A percentile compares a stretch with the other conserved stretches of the same genome.
Evolutionary conservation across 768 basidiomycete genomes (phyloP).

Genomic region (Lactifluus piperatus): DNA sequence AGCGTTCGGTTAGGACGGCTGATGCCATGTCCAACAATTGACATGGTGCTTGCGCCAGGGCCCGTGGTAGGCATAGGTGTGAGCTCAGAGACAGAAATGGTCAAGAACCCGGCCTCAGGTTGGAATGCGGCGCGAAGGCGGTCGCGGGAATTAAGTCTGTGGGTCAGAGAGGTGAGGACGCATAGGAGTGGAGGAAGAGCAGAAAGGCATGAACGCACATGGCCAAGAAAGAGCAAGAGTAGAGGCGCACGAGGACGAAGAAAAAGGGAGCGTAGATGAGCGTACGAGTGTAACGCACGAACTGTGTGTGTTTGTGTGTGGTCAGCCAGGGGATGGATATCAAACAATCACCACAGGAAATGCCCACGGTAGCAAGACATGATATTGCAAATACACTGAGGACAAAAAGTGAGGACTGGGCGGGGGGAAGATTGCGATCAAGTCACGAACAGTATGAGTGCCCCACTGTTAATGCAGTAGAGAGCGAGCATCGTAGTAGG

Average conservation of each 20-base stretch:
- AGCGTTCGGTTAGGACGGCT: neutral
- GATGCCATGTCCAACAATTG: neutral
- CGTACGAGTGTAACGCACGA: neutral
- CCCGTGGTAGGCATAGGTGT: neutral
- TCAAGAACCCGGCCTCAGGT: neutral
- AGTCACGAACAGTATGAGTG: neutral
- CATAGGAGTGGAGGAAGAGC: neutral
- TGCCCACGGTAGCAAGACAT: neutral
- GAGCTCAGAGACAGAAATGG: neutral
- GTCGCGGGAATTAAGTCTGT: neutral
- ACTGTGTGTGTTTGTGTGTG: neutral
- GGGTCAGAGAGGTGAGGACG: neutral
- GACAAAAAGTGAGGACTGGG: neutral
- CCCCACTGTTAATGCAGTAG: slow-evolving; percentile 1
- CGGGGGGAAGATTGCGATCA: neutral
- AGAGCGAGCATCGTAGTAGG: neutral
- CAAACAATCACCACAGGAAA: neutral
- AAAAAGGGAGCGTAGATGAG: slow-evolving; percentile 3
- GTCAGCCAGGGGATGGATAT: neutral
- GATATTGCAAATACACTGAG: neutral
- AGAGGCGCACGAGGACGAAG: neutral
- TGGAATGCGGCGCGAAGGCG: too few species aligned
- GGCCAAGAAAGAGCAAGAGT: neutral
- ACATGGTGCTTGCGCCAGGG: neutral
- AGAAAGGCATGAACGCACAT: neutral